Percentiles rank a stretch among this genome's conserved stretches.
Evolutionary conservation across 345 rosid genomes (phyloP).

Genomic region (Citrus unshiu): DNA sequence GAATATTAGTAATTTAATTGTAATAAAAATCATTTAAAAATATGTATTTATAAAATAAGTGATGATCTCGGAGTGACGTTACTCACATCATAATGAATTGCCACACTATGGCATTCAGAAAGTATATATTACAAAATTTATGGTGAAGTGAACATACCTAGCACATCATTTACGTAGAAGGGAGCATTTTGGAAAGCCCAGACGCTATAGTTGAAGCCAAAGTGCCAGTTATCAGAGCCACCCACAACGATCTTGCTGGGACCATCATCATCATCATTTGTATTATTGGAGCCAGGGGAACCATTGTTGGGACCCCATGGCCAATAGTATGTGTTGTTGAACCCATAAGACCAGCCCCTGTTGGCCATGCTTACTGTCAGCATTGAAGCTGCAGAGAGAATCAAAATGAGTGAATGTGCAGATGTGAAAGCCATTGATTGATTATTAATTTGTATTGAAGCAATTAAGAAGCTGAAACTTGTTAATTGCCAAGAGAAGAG

Average conservation of each 20-base stretch:
- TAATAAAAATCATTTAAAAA: no score
- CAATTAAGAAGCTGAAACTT: background rate
- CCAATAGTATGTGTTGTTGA: conserved; percentile 21
- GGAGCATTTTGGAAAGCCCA: conserved; percentile 66
- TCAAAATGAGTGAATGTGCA: conserved; percentile 4
- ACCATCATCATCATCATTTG: background rate
- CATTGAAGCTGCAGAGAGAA: conserved; percentile 14
- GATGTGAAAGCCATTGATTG: conserved; percentile 15
- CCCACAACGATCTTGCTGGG: conserved; percentile 55
- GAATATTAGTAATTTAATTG: no score
- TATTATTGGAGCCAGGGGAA: conserved; percentile 14
- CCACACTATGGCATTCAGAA: background rate
- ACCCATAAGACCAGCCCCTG: conserved; percentile 26
- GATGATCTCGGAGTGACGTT: background rate
- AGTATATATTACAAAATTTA: background rate
- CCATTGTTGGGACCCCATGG: conserved; percentile 13
- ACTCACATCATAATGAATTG: background rate
- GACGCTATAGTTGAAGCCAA: conserved; percentile 50
- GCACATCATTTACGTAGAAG: conserved; percentile 54
- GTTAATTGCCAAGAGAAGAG: background rate
- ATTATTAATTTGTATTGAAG: background rate
- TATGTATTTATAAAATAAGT: no score
- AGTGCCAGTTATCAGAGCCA: conserved; percentile 62
- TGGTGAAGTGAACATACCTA: conserved; percentile 33
- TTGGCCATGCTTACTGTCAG: conserved; percentile 20